Base-by-base conservation (phyloP, 805 yeast species). In the Saccharomycopsis fodiens region DNA sequence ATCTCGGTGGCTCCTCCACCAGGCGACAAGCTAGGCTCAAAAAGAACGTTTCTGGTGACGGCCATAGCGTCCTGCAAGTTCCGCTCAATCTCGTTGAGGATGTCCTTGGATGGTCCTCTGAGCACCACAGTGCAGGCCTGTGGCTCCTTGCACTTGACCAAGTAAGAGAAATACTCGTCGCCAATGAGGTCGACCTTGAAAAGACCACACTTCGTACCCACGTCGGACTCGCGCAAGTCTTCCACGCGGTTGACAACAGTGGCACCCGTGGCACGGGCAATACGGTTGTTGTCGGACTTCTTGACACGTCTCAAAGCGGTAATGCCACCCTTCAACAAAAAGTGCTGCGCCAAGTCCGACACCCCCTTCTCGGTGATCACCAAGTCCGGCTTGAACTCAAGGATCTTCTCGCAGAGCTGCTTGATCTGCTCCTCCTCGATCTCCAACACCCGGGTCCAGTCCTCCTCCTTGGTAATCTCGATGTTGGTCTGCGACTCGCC, bases 1-100 rank as follows among this genome's bases (percentile, higher is more conserved):
- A 93, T 93, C 69, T 93, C 98, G 23, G 97, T 91, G 44, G 99
- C 98, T 57, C 99, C 98, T 51, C 98, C 99, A 58, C 99, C 99
- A 41, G 99, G 99, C 2, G 96, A 76, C 60, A 93, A 74, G 35
- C 89, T 78, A 43, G 99, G 98, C 63, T 91, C 95, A 56, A 91
- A 80, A 73, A 87, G 75, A 30, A 93, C 96, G 60, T 93, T 93
- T 64, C 96, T 79, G 16, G 97, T 81, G 39, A 93, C 98, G 2
- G 96, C 91, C 95, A 93, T 85, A 38, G 99, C 98, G 66, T 93
- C 99, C 62, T 93, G 97, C 61, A 93, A 73, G 63, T 93, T 93
- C 62, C 99, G 81, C 61, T 93, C 98, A 58, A 93, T 79, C 72
- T 93, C 99, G 65, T 88, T 89, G 55, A 93, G 70, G 45, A 93